phyloP scores from a whole-genome alignment of 2,329 filamentous ascomycete species.

The Aureobasidium sp. region DNA sequence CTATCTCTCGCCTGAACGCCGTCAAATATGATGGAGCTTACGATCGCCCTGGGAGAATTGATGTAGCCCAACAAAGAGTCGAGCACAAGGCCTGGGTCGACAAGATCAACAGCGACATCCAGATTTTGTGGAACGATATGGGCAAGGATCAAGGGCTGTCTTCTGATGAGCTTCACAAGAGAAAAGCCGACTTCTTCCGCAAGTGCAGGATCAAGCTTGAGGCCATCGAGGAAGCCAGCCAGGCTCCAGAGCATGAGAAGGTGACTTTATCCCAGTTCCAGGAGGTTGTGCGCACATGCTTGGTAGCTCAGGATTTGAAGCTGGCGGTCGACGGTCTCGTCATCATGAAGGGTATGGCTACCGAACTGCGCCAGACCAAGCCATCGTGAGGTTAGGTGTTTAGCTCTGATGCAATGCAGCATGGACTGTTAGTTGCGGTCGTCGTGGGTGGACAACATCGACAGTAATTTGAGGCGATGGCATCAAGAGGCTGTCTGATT shows the following conservation, averaged over 20 bases:
- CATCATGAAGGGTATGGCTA: constrained; percentile 8
- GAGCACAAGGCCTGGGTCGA: not conserved
- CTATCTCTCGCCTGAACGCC: not conserved
- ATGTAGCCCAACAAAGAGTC: not conserved
- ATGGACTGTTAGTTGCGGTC: too few species aligned
- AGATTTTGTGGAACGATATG: not conserved
- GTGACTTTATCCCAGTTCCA: not conserved
- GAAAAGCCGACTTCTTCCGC: not conserved
- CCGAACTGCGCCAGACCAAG: not conserved
- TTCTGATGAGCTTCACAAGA: not conserved
- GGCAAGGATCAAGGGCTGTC: not conserved
- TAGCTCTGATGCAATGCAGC: too few species aligned
- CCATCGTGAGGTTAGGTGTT: too few species aligned
- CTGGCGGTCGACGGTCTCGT: not conserved
- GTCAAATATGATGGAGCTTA: not conserved
- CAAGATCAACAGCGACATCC: not conserved
- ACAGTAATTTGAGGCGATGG: too few species aligned
- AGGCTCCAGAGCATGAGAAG: not conserved
- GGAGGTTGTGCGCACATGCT: not conserved
- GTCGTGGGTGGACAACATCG: too few species aligned
- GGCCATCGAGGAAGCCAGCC: not conserved
- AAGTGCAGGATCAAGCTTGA: not conserved
- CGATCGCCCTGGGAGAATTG: not conserved
- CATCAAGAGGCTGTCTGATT: too few species aligned
- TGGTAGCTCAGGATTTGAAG: not conserved